These are phyloP conservation scores for Lentinus brumalis DNA, from an alignment of 768 basidiomycete species.

Conservation along the genomic window DNA sequence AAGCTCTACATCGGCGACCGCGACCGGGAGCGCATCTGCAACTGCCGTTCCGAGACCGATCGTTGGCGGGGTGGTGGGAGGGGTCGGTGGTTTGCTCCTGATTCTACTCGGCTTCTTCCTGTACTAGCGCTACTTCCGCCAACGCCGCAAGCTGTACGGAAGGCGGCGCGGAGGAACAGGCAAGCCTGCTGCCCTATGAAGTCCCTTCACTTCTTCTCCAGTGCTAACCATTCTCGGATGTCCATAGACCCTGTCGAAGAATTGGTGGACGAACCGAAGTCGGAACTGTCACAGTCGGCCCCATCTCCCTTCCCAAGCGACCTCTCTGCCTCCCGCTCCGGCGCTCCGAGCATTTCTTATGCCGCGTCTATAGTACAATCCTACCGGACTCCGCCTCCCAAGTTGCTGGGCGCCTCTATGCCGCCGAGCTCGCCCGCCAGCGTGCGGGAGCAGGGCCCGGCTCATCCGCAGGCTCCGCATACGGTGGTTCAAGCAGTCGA, in stretches of 20 bases:
- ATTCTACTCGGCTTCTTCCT: slow-evolving; percentile 9
- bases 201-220: background rate
- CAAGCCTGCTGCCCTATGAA: background rate
- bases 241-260: slow-evolving; percentile 9
- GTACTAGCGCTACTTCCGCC: slow-evolving; percentile 13
- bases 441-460: background rate
- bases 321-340: background rate
- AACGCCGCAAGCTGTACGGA: slow-evolving; percentile 19
- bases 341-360: background rate
- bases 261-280: background rate
- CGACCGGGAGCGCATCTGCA: background rate
- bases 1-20: background rate
- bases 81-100: slow-evolving; percentile 11
- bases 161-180: slow-evolving; percentile 6
- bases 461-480: background rate
- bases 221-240: background rate
- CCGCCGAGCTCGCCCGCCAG: slow-evolving; percentile 5
- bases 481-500: background rate
- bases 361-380: slow-evolving; percentile 6
- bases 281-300: background rate
- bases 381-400: slow-evolving; percentile 14
- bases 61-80: slow-evolving; percentile 24
- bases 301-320: background rate
- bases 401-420: slow-evolving; percentile 12
- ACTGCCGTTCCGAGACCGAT: slow-evolving; percentile 13